Conservation (phyloP, 1,284 basidiomycete species). For the Porodaedalea pini region DNA sequence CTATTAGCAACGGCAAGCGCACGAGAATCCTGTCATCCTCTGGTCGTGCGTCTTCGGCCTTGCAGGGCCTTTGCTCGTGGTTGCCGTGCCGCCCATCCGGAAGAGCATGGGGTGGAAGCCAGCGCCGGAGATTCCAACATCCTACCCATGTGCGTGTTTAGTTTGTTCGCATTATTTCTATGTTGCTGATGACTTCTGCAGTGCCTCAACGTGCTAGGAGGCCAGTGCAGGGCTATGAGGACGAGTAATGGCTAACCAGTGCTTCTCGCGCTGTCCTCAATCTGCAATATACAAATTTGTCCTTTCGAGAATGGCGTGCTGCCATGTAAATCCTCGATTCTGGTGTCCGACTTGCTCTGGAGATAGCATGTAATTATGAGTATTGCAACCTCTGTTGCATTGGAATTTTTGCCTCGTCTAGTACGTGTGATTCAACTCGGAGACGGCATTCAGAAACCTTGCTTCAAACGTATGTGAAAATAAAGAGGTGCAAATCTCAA, state of each 20-base stretch:
- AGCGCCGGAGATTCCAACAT: constrained; percentile 73
- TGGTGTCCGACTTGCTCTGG: background rate
- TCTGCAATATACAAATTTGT: no score
- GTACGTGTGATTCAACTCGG: no score
- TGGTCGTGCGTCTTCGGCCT: constrained; percentile 78
- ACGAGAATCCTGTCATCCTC: constrained; percentile 91
- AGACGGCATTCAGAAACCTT: no score
- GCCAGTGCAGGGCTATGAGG: constrained; percentile 41
- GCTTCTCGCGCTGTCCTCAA: background rate
- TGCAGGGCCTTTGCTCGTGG: constrained; percentile 73
- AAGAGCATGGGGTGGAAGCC: constrained; percentile 70
- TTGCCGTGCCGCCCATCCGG: constrained; percentile 79
- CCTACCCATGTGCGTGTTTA: constrained; percentile 76
- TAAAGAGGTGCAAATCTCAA: background rate
- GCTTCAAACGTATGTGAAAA: background rate
- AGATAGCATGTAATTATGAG: no score
- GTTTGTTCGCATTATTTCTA: background rate
- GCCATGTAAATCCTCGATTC: background rate
- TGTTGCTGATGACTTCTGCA: constrained; percentile 16
- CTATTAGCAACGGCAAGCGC: constrained; percentile 72
- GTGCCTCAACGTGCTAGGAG: constrained; percentile 38
- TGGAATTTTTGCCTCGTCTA: background rate
- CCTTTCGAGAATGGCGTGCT: background rate
- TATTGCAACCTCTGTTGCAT: background rate
- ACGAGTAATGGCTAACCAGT: constrained; percentile 29